These are phyloP conservation scores for Chrysopogon serrulatus DNA, from an alignment of 176 grass and related monocot species.

Conservation along the genomic window DNA sequence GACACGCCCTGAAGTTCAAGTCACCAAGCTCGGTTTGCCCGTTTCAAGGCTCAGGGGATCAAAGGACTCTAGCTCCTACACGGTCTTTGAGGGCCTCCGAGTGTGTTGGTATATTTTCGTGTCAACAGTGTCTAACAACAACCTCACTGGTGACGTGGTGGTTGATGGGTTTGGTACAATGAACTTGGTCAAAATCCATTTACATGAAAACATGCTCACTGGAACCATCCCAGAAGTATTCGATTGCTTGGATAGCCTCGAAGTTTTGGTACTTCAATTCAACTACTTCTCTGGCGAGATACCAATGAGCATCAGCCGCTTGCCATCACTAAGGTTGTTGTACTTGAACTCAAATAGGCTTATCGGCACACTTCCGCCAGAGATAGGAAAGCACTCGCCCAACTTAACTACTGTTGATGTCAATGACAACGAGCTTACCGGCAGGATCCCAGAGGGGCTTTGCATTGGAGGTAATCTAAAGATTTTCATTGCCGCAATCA, in stretches of 20 bases:
- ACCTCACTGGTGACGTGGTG: not conserved
- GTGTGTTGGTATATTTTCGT: too few relatives aligned
- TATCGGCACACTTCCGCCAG: not conserved
- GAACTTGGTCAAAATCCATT: too few relatives aligned
- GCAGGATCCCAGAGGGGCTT: not conserved
- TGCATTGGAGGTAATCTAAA: not conserved
- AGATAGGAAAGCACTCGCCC: not conserved
- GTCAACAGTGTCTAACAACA: constrained; percentile 13
- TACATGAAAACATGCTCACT: not conserved
- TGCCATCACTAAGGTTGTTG: not conserved
- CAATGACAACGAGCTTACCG: not conserved
- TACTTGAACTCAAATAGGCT: not conserved
- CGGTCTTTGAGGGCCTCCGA: too few relatives aligned
- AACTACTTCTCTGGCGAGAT: not conserved
- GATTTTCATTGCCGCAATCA: not conserved
- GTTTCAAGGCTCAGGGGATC: too few relatives aligned
- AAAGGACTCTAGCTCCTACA: too few relatives aligned
- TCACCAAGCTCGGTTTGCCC: too few relatives aligned
- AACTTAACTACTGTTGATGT: not conserved
- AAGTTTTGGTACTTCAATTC: too few relatives aligned
- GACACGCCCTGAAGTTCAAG: too few relatives aligned
- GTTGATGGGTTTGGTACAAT: too few relatives aligned
- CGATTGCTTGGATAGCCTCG: not conserved
- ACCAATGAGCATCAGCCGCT: not conserved
- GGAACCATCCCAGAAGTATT: not conserved